Conservation (phyloP, 129 eudicot species). For the Artemisia annua region DNA sequence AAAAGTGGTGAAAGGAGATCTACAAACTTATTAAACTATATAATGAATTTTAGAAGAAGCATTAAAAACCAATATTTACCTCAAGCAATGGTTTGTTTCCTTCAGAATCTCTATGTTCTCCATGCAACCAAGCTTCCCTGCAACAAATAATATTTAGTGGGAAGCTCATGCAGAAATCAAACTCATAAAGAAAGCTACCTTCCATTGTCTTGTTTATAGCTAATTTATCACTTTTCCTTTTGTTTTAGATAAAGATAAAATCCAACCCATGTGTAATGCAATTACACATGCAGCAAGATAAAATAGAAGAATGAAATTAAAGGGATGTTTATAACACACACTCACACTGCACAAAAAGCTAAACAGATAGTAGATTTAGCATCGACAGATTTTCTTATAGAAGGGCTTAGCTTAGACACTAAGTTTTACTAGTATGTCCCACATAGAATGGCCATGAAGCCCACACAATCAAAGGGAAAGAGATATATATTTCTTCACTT, state of each 20-base stretch:
- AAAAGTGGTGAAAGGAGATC: constrained; percentile 41
- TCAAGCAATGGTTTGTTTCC: constrained; percentile 63
- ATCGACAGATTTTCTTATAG: constrained; percentile 27
- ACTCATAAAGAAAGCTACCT: constrained; percentile 43
- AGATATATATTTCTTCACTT: constrained; percentile 16
- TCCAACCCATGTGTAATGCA: constrained; percentile 59
- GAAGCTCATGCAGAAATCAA: constrained; percentile 47
- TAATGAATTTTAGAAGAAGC: constrained; percentile 2
- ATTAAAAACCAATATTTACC: constrained; percentile 46
- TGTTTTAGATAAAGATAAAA: constrained; percentile 41
- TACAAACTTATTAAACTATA: constrained; percentile 18
- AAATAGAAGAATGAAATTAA: not conserved
- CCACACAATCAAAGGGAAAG: constrained; percentile 64
- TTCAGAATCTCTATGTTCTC: constrained; percentile 58
- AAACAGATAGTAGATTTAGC: constrained; percentile 34
- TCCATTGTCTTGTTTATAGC: constrained; percentile 41
- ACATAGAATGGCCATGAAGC: constrained; percentile 39
- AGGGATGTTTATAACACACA: constrained; percentile 17
- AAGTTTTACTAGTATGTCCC: constrained; percentile 43
- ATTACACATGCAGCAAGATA: constrained; percentile 36
- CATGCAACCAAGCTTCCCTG: constrained; percentile 97
- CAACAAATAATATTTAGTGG: constrained; percentile 50
- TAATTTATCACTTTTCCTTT: constrained; percentile 29
- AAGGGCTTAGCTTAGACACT: constrained; percentile 39
- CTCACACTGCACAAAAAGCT: constrained; percentile 3